phyloP scores from a whole-genome alignment of 495 filamentous ascomycete species.

The Talaromyces borbonicus region DNA sequence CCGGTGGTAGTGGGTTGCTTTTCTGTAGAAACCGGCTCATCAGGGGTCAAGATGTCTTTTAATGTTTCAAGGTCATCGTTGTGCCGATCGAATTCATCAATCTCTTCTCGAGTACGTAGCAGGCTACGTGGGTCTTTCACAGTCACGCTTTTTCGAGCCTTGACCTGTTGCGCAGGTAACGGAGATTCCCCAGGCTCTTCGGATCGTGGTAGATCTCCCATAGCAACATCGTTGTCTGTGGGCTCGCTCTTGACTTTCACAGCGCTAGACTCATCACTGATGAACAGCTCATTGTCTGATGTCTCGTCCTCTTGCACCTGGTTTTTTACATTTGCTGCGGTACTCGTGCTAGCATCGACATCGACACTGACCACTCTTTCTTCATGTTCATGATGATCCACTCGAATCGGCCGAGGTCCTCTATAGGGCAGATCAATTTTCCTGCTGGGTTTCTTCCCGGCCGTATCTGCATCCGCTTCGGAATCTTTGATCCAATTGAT shows the following conservation, averaged over 20 bases:
- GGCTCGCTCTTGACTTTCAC: constrained; percentile 36
- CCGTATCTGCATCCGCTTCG: constrained; percentile 16
- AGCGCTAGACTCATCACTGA: constrained; percentile 20
- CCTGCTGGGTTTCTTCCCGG: constrained; percentile 28
- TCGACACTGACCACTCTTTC: constrained; percentile 40
- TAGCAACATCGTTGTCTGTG: constrained; percentile 27
- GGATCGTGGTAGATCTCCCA: constrained; percentile 24
- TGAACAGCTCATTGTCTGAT: constrained; percentile 21
- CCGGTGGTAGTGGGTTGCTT: constrained; percentile 10
- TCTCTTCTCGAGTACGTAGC: constrained; percentile 36
- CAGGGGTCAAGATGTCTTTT: constrained; percentile 25
- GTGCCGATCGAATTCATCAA: constrained; percentile 38
- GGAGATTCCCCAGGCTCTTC: constrained; percentile 25
- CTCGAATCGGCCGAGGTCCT: constrained; percentile 36
- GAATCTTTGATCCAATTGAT: constrained; percentile 40
- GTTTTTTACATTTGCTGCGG: constrained; percentile 30
- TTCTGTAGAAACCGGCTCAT: constrained; percentile 9
- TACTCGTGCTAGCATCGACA: constrained; percentile 41
- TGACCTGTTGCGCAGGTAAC: constrained; percentile 28
- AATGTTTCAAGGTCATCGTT: constrained; percentile 28
- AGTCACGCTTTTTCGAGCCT: constrained; percentile 23
- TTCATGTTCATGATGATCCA: constrained; percentile 42
- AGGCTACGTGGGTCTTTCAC: constrained; percentile 25
- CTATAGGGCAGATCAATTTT: constrained; percentile 11
- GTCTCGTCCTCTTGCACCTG: constrained; percentile 25